phyloP scores from a whole-genome alignment of 208 protist species.

The Acanthamoeba healyi region DNA sequence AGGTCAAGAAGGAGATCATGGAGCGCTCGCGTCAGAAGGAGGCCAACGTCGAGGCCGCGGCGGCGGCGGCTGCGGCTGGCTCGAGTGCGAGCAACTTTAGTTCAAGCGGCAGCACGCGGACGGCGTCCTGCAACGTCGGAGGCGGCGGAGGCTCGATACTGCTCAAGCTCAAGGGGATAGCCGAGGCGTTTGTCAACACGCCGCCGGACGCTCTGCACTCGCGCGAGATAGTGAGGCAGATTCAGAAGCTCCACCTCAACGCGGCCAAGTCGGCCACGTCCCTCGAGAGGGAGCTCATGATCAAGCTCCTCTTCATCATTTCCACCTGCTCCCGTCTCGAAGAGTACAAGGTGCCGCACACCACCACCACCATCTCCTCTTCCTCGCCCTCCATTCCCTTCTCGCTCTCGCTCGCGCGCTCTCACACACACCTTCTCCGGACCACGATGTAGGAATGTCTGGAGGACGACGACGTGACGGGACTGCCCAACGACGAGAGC shows the following conservation, averaged over 20 bases:
- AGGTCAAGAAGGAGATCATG: slow-evolving; percentile 34
- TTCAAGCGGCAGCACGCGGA: not conserved
- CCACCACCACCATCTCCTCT: no score
- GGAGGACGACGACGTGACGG: not conserved
- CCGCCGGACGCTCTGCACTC: slow-evolving; percentile 1
- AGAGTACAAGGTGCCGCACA: not conserved
- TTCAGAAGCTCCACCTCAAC: slow-evolving; percentile 68
- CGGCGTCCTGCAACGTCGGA: not conserved
- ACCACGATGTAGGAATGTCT: not conserved
- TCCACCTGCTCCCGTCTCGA: slow-evolving; percentile 46
- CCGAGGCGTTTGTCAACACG: slow-evolving; percentile 48
- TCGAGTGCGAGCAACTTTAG: not conserved
- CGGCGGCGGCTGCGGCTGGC: not conserved
- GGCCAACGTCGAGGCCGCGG: no score
- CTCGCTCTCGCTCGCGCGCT: not conserved
- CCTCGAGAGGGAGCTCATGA: slow-evolving; percentile 60
- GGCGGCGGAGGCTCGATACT: not conserved
- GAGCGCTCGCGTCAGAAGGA: not conserved
- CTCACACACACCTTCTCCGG: no score
- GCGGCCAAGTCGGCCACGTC: slow-evolving; percentile 16
- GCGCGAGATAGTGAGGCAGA: slow-evolving; percentile 31
- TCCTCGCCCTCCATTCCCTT: not conserved
- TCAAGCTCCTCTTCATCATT: slow-evolving; percentile 72
- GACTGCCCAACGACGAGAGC: not conserved
- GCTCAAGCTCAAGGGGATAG: slow-evolving; percentile 36